Evolutionary conservation across 2,329 filamentous ascomycete species (phyloP).

Genomic region (Nigrospora sphaerica): DNA sequence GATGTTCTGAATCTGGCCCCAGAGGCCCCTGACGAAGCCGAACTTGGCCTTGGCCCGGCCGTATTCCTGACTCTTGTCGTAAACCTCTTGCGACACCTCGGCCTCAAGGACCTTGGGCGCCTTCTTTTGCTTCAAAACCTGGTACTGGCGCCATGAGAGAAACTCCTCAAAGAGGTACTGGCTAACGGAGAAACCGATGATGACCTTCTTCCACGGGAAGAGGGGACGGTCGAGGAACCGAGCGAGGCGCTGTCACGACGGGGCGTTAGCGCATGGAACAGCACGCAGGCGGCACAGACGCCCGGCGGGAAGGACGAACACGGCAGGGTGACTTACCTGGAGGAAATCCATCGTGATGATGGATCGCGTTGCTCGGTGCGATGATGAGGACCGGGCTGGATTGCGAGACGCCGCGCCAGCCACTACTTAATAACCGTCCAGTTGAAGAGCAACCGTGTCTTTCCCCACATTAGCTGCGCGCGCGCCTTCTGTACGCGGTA

Average conservation of each 20-base stretch:
- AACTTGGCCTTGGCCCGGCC: constrained; percentile 94
- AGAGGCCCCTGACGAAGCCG: constrained; percentile 72
- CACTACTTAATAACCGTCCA: neutral
- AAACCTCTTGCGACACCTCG: constrained; percentile 84
- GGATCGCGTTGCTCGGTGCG: neutral
- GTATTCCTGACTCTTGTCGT: constrained; percentile 93
- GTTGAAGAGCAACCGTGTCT: neutral
- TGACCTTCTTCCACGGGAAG: constrained; percentile 96
- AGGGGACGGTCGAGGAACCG: constrained; percentile 81
- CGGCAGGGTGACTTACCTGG: constrained; percentile 15
- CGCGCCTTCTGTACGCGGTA: no score
- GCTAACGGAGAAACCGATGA: constrained; percentile 87
- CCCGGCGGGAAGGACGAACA: neutral
- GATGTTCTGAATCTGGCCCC: constrained; percentile 80
- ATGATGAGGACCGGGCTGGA: neutral
- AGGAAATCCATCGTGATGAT: constrained; percentile 23
- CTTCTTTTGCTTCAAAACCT: constrained; percentile 70
- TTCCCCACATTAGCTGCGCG: neutral
- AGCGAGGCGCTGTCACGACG: constrained; percentile 56
- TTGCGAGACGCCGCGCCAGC: neutral
- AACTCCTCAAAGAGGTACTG: constrained; percentile 89
- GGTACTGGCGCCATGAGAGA: constrained; percentile 84
- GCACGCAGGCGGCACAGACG: neutral
- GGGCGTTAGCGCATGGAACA: neutral
- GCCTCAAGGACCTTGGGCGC: constrained; percentile 81